These are phyloP conservation scores for Reutealis trisperma DNA, from an alignment of 345 rosid species.

Conservation along the genomic window DNA sequence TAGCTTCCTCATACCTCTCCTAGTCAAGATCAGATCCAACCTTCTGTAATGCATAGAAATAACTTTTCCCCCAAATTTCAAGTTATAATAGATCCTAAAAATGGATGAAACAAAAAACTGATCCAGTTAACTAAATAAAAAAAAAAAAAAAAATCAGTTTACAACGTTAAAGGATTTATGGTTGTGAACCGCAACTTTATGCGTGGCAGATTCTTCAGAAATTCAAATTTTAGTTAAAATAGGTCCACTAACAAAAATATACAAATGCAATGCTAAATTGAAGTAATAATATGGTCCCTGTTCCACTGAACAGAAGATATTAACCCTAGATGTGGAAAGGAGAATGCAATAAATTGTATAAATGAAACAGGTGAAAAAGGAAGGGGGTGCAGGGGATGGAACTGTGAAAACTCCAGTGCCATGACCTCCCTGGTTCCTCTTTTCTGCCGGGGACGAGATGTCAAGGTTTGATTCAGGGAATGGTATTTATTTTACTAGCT, in stretches of 20 bases:
- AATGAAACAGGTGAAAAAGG: too few species aligned
- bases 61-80: neutral
- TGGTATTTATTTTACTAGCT: neutral
- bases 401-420: neutral
- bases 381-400: neutral
- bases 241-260: neutral
- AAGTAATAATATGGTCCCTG: neutral
- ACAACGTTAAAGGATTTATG: neutral
- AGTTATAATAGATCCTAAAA: neutral
- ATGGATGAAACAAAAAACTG: neutral
- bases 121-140: neutral
- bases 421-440: neutral
- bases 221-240: neutral
- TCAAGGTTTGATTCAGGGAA: neutral
- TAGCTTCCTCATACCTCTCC: neutral
- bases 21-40: too few species aligned
- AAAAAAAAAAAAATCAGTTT: too few species aligned
- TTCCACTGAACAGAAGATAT: neutral
- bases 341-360: too few species aligned
- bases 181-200: neutral
- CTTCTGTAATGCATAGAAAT: neutral
- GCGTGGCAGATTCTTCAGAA: neutral
- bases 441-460: neutral
- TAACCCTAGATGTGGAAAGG: neutral
- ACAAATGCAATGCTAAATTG: neutral